A percentile compares a stretch with the other conserved stretches of the same genome.
These are phyloP conservation scores for Verbascum thapsus DNA, from an alignment of 257 asterid genomes.

Conservation along the genomic window DNA sequence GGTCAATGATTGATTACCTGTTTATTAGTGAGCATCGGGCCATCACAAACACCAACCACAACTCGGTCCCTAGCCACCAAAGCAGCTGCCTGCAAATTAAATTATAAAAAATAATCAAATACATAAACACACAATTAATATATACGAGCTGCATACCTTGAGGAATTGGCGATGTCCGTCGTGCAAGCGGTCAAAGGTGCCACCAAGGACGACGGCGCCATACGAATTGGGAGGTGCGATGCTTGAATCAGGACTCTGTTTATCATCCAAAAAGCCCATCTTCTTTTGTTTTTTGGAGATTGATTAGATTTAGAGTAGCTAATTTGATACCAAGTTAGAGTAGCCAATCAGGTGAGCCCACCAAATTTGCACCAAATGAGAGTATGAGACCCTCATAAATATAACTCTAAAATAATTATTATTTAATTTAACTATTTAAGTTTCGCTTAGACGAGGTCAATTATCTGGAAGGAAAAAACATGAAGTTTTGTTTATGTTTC, in stretches of 20 bases:
- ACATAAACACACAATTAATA: no score
- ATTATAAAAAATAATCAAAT: background rate
- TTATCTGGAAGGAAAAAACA: no score
- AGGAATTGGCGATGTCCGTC: constrained; percentile 95
- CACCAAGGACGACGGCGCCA: constrained; percentile 82
- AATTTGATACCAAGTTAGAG: no score
- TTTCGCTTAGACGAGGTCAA: no score
- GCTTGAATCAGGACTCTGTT: constrained; percentile 33
- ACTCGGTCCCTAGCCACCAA: constrained; percentile 61
- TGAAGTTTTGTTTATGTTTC: no score
- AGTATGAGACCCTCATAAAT: no score
- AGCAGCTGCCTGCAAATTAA: constrained; percentile 67
- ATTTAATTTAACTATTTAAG: no score
- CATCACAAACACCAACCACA: constrained; percentile 91
- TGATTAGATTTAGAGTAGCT: no score
- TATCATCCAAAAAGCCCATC: constrained; percentile 47
- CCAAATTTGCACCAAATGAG: no score
- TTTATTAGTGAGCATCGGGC: constrained; percentile 80
- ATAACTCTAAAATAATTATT: no score
- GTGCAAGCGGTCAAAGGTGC: constrained; percentile 94
- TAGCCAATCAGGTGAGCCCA: no score
- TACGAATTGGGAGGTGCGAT: constrained; percentile 61
- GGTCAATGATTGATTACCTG: constrained; percentile 44
- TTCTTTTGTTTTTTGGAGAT: background rate
- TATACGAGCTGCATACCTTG: constrained; percentile 43